phyloP scores from a whole-genome alignment of 192 early-diverging fungal species.

The Endogone sp. region DNA sequence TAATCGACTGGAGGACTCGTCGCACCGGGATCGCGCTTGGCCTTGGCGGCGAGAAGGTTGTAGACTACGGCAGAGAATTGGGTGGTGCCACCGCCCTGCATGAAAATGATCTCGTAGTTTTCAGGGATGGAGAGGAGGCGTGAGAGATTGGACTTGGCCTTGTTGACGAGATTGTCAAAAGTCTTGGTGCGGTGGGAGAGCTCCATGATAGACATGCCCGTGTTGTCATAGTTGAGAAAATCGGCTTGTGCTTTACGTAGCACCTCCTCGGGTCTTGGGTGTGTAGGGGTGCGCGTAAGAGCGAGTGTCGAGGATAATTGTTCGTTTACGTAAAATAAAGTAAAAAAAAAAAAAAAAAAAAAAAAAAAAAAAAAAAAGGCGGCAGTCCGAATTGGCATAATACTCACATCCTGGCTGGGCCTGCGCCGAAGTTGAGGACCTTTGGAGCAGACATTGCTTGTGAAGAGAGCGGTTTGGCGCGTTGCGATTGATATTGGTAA shows the following conservation, averaged over 20 bases:
- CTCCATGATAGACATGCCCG: slow-evolving; percentile 92
- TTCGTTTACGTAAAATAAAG: neutral
- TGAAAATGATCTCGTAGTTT: slow-evolving; percentile 89
- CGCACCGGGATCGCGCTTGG: slow-evolving; percentile 18
- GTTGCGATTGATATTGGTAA: too few species aligned
- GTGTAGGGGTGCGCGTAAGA: neutral
- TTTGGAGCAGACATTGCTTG: neutral
- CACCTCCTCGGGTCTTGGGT: slow-evolving; percentile 62
- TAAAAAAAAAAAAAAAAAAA: neutral
- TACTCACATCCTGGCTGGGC: slow-evolving; percentile 77
- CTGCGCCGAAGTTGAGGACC: slow-evolving; percentile 84
- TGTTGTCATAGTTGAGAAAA: slow-evolving; percentile 75
- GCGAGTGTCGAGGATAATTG: too few species aligned
- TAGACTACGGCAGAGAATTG: slow-evolving; percentile 89
- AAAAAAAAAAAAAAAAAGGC: too few species aligned
- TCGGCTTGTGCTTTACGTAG: slow-evolving; percentile 81
- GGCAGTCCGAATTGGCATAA: too few species aligned
- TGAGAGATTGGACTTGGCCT: slow-evolving; percentile 71
- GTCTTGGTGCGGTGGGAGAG: slow-evolving; percentile 88
- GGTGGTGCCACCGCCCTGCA: slow-evolving; percentile 94
- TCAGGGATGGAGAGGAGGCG: slow-evolving; percentile 74
- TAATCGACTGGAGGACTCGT: slow-evolving; percentile 73
- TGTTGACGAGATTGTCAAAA: slow-evolving; percentile 72
- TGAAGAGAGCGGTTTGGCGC: too few species aligned
- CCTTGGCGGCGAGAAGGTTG: slow-evolving; percentile 76